Evolutionary conservation across 2,329 filamentous ascomycete species (phyloP).

Genomic region (Grosmannia serpens): DNA sequence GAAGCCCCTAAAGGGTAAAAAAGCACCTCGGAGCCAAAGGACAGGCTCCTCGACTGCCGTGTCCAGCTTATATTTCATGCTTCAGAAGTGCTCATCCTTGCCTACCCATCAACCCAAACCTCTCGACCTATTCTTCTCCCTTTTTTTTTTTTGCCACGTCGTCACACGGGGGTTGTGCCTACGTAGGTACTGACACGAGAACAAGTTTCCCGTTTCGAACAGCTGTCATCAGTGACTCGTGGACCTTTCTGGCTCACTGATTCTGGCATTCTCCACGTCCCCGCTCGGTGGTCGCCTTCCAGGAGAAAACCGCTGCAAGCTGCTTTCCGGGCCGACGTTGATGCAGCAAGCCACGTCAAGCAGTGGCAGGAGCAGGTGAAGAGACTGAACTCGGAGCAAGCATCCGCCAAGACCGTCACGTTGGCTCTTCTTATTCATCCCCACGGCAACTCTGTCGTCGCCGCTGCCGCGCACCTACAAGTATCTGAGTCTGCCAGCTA

Average conservation of each 20-base stretch:
- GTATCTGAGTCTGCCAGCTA: background rate
- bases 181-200: background rate
- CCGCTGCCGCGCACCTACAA: constrained; percentile 2
- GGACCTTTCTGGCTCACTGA: background rate
- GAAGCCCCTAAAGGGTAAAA: background rate
- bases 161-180: background rate
- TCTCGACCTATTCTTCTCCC: background rate
- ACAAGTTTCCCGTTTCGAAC: background rate
- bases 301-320: too few species aligned
- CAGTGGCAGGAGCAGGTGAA: too few species aligned
- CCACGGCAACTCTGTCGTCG: constrained; percentile 8
- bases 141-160: background rate
- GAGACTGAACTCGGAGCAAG: background rate
- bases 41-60: background rate
- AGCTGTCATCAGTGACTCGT: background rate
- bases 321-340: too few species aligned
- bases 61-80: background rate
- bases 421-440: constrained; percentile 10
- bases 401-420: constrained; percentile 2
- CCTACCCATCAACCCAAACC: background rate
- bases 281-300: too few species aligned
- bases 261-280: too few species aligned
- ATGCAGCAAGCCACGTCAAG: too few species aligned
- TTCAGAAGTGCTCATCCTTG: background rate
- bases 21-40: background rate